Percentiles rank a stretch among this genome's conserved stretches.
These are phyloP conservation scores for Aspergillus pseudoterreus DNA, from an alignment of 2,329 filamentous ascomycete genomes.

Conservation along the genomic window DNA sequence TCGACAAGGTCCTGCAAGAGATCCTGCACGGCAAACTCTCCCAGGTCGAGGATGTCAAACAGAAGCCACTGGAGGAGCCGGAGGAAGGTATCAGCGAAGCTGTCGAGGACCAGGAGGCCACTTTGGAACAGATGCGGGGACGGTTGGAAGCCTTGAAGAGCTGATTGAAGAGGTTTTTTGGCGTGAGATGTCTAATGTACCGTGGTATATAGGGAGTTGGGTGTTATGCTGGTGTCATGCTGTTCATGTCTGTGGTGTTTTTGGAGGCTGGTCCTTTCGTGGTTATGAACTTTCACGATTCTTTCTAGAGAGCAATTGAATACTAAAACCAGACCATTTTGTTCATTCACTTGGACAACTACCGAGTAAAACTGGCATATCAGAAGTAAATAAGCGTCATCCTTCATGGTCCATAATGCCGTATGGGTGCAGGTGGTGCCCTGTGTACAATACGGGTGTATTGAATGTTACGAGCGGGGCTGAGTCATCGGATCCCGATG, in stretches of 20 bases:
- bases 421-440: too few relatives aligned
- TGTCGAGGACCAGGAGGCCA: slow-evolving; percentile 82
- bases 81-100: slow-evolving; percentile 61
- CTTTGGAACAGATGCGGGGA: slow-evolving; percentile 91
- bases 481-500: slow-evolving; percentile 10
- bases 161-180: slow-evolving; percentile 40
- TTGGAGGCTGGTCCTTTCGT: slow-evolving; percentile 21
- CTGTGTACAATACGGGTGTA: too few relatives aligned
- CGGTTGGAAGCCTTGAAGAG: slow-evolving; percentile 87
- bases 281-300: not conserved
- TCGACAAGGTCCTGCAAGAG: slow-evolving; percentile 89
- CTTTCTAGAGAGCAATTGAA: not conserved
- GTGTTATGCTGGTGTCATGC: not conserved
- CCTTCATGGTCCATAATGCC: too few relatives aligned
- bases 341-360: too few relatives aligned
- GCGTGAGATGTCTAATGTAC: not conserved
- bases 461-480: too few relatives aligned
- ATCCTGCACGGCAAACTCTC: slow-evolving; percentile 79
- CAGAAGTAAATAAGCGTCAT: too few relatives aligned
- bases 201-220: slow-evolving; percentile 13
- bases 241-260: slow-evolving; percentile 13
- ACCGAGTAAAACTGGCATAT: too few relatives aligned
- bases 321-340: not conserved
- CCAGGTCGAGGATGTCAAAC: slow-evolving; percentile 59
- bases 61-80: slow-evolving; percentile 50